A percentile compares a stretch with the other conserved stretches of the same genome.
Evolutionary conservation across 2,329 filamentous ascomycete species (phyloP).

Genomic region (Emmonsiellopsis sp.): DNA sequence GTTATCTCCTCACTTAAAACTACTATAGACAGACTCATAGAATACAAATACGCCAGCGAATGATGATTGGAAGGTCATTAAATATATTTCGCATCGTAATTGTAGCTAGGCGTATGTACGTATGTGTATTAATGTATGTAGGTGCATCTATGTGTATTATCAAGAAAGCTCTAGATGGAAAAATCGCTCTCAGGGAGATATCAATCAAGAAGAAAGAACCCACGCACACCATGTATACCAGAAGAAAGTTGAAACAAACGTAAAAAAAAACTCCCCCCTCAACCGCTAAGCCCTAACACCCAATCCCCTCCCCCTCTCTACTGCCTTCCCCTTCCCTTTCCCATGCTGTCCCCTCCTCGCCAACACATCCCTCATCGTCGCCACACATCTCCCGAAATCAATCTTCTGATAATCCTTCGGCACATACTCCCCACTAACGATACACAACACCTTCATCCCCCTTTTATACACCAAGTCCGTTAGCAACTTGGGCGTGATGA

Average conservation of each 20-base stretch:
- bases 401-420: conserved; percentile 29
- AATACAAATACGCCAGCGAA: too few relatives aligned
- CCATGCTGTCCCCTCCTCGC: conserved; percentile 5
- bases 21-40: too few relatives aligned
- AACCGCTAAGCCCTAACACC: background rate
- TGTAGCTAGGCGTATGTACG: too few relatives aligned
- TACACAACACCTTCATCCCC: conserved; percentile 89
- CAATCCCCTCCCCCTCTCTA: background rate
- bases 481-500: conserved; percentile 93
- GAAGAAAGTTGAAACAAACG: background rate
- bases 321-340: conserved; percentile 2
- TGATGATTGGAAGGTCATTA: too few relatives aligned
- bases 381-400: conserved; percentile 29
- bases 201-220: background rate
- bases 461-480: conserved; percentile 75
- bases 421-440: conserved; percentile 71
- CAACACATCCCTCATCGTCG: conserved; percentile 24
- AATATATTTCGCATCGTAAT: too few relatives aligned
- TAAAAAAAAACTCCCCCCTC: background rate
- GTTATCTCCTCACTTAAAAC: too few relatives aligned
- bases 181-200: too few relatives aligned
- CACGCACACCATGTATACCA: background rate
- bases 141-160: too few relatives aligned
- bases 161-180: too few relatives aligned
- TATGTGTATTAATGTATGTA: too few relatives aligned